A percentile compares a stretch with the other conserved stretches of the same genome.
These are phyloP conservation scores for Coniochaeta sp. DNA, from an alignment of 2,329 filamentous ascomycete species.

Conservation along the genomic window DNA sequence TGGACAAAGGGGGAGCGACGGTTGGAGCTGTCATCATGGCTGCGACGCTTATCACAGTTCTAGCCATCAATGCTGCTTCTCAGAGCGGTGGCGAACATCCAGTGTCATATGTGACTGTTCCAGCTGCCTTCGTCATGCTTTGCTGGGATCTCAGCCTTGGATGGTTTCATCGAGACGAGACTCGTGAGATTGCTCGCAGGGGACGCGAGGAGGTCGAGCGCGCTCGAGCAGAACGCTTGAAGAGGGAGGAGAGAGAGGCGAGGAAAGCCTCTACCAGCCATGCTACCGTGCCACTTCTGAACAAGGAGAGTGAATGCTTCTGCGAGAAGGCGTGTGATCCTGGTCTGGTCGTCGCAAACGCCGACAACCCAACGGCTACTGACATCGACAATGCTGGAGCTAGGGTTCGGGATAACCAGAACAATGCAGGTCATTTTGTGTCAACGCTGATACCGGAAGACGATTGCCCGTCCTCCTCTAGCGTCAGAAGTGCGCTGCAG, in stretches of 20 bases:
- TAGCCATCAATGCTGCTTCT: constrained; percentile 58
- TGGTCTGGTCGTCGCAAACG: background rate
- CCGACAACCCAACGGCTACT: background rate
- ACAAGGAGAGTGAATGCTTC: background rate
- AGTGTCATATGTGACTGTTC: constrained; percentile 63
- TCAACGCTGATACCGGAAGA: no score
- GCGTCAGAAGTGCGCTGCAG: background rate
- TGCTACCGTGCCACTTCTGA: background rate
- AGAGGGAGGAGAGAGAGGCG: constrained; percentile 8
- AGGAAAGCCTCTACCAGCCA: background rate
- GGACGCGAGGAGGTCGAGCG: constrained; percentile 42
- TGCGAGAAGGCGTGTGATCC: background rate
- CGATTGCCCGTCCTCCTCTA: no score
- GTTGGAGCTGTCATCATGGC: constrained; percentile 63
- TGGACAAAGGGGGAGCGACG: constrained; percentile 58
- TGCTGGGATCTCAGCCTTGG: constrained; percentile 59
- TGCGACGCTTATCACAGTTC: constrained; percentile 55
- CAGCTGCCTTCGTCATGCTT: constrained; percentile 62
- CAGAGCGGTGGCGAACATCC: constrained; percentile 41
- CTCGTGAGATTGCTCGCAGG: constrained; percentile 51
- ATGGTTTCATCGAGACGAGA: constrained; percentile 56
- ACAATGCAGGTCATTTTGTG: no score
- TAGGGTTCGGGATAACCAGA: background rate
- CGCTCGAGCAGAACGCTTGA: constrained; percentile 29
- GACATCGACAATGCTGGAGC: background rate